Base-by-base conservation (phyloP, 805 yeast species). In the Kuraishia piskuri region DNA sequence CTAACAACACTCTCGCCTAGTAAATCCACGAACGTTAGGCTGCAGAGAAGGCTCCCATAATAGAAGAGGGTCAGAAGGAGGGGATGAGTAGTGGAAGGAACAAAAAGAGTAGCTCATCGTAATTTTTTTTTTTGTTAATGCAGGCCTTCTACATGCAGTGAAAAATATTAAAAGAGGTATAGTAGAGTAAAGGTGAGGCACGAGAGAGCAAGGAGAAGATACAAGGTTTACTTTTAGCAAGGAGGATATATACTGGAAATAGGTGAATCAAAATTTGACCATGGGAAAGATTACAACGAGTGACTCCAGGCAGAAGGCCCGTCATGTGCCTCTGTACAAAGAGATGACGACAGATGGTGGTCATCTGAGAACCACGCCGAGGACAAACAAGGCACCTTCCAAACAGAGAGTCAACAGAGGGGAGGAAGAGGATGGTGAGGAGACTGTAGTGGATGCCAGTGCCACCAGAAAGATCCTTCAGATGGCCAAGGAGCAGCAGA, bases 401-500 rank as follows among this genome's bases (percentile, higher is more conserved):
- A 56, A 59, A 26, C 66, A 64, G 55, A 66, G 68, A 48, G 64
- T 69, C 45, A 68, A 71, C 22, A 66, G 70, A 44, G 72, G 69
- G 52, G 74, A 68, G 25, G 73, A 65, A 14, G 71, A 66, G 19
- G 78, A 75, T 55, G 71, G 74, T 40, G 84, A 77, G 23, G 90
- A 84, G 49, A 83, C 77, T 48, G 85, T 72, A 60, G 76, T 94
- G 45, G 97, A 92, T 71, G 87, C 97, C 20, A 75, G 82, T 20
- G 73, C 89, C 26, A 88, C 97, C 1, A 77, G 95, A 68, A 89
- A 82, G 70, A 91, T 94, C 68, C 74, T 94, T 59, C 88, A 87
- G 66, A 75, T 94, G 57, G 99, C 99, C 20, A 84, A 80, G 61
- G 92, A 87, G 62, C 99, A 94, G 72, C 97, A 90, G 69, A 90